Evolutionary conservation across 2,329 filamentous ascomycete genomes (phyloP).

Genomic region (Myrmaecium sp.): DNA sequence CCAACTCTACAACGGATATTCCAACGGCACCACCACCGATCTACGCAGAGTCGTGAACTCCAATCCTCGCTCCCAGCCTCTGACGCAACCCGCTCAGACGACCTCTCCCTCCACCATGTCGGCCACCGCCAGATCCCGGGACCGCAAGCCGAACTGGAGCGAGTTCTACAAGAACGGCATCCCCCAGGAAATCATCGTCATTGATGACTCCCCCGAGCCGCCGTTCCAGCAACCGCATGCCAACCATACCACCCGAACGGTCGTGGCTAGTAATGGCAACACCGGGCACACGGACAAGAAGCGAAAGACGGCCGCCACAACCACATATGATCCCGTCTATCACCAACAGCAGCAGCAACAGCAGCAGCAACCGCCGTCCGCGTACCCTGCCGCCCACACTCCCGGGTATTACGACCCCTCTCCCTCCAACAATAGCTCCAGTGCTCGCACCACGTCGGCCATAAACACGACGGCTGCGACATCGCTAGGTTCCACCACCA

Average conservation of each 20-base stretch:
- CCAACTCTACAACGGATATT: conserved; percentile 8
- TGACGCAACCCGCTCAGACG: background rate
- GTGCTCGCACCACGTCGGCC: conserved; percentile 64
- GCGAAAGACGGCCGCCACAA: conserved; percentile 47
- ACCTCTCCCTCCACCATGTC: conserved; percentile 1
- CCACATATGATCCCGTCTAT: conserved; percentile 52
- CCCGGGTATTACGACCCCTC: conserved; percentile 51
- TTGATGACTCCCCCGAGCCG: conserved; percentile 28
- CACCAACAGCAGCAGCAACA: conserved; percentile 47
- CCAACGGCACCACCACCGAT: conserved; percentile 6
- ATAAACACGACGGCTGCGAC: conserved; percentile 80
- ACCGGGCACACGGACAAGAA: conserved; percentile 50
- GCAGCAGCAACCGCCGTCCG: too few relatives aligned
- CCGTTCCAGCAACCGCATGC: conserved; percentile 9
- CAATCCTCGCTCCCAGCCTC: conserved; percentile 5
- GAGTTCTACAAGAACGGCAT: conserved; percentile 28
- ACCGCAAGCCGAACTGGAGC: conserved; percentile 21
- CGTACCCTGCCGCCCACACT: conserved; percentile 58
- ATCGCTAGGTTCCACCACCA: conserved; percentile 54
- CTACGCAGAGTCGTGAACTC: conserved; percentile 7
- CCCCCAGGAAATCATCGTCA: conserved; percentile 34
- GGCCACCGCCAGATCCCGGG: conserved; percentile 5
- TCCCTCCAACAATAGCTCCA: conserved; percentile 58
- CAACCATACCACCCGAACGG: conserved; percentile 11
- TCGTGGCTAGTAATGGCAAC: conserved; percentile 25